Evolutionary conservation across 2,329 filamentous ascomycete genomes (phyloP).

Genomic region (Chaetomium strumarium): DNA sequence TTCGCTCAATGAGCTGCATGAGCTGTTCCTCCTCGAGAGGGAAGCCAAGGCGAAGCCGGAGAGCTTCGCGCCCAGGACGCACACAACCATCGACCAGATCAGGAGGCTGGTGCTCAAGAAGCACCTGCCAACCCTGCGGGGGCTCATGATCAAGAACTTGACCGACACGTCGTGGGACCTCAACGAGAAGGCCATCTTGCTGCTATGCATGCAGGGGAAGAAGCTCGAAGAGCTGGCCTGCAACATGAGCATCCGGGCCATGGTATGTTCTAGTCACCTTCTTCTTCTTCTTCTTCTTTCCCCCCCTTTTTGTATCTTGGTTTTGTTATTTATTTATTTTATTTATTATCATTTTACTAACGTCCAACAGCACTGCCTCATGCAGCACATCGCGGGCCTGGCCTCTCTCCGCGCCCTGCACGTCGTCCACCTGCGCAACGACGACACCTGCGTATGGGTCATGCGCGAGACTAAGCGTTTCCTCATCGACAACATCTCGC

Average conservation of each 20-base stretch:
- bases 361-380: slow-evolving; percentile 46
- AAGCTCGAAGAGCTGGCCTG: slow-evolving; percentile 50
- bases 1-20: slow-evolving; percentile 48
- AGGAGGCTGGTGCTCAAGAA: slow-evolving; percentile 50
- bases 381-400: slow-evolving; percentile 51
- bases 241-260: slow-evolving; percentile 46
- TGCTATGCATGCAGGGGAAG: slow-evolving; percentile 47
- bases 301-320: not conserved
- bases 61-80: slow-evolving; percentile 46
- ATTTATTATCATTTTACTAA: too few species aligned
- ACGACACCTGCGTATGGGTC: slow-evolving; percentile 52
- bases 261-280: slow-evolving; percentile 39
- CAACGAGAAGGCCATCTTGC: slow-evolving; percentile 47
- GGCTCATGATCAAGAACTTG: slow-evolving; percentile 57
- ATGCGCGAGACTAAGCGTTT: slow-evolving; percentile 54
- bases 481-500: slow-evolving; percentile 51
- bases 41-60: slow-evolving; percentile 46
- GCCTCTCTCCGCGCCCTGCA: slow-evolving; percentile 49
- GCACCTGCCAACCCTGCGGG: slow-evolving; percentile 48
- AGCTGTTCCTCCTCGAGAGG: slow-evolving; percentile 55
- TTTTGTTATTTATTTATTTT: too few species aligned
- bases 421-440: slow-evolving; percentile 47
- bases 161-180: slow-evolving; percentile 49
- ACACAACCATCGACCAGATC: slow-evolving; percentile 52
- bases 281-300: not conserved